phyloP scores from a whole-genome alignment of 345 rosid genomes.

The Turritis glabra region DNA sequence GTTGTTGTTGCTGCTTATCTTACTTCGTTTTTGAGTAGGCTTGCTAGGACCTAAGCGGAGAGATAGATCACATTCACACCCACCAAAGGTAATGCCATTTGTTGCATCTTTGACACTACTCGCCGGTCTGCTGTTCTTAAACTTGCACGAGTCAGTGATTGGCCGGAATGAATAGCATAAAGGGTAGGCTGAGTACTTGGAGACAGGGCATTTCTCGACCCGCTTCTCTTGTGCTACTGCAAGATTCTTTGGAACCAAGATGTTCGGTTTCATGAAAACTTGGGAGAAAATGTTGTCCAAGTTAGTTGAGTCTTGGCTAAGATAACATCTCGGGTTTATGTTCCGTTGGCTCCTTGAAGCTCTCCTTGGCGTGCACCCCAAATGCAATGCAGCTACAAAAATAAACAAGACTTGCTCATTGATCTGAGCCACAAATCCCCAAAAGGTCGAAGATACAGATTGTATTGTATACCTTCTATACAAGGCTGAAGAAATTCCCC shows the following conservation, averaged over 20 bases:
- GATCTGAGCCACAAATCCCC: not conserved
- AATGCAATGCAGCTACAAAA: conserved; percentile 80
- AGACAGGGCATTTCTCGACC: conserved; percentile 1
- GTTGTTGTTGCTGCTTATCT: conserved; percentile 25
- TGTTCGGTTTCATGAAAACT: conserved; percentile 53
- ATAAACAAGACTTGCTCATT: conserved; percentile 15
- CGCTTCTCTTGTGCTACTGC: conserved; percentile 23
- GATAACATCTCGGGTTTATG: conserved; percentile 76
- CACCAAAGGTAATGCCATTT: conserved; percentile 16
- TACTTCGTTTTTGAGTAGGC: conserved; percentile 37
- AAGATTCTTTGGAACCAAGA: conserved; percentile 25
- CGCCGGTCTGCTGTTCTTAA: conserved; percentile 20
- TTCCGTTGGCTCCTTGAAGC: conserved; percentile 97
- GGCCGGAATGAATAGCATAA: conserved; percentile 26
- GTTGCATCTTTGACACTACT: conserved; percentile 18
- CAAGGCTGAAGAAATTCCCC: conserved; percentile 87
- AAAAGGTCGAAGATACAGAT: not conserved
- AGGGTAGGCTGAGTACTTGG: conserved; percentile 37
- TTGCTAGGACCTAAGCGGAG: conserved; percentile 63
- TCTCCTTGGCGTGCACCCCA: conserved; percentile 87
- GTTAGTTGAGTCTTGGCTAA: conserved; percentile 39
- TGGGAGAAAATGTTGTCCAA: conserved; percentile 35
- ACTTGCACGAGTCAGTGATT: conserved; percentile 15
- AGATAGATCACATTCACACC: conserved; percentile 82
- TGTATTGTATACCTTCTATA: conserved; percentile 67